phyloP scores from a whole-genome alignment of 768 basidiomycete genomes.

The Hydnum rufescens region DNA sequence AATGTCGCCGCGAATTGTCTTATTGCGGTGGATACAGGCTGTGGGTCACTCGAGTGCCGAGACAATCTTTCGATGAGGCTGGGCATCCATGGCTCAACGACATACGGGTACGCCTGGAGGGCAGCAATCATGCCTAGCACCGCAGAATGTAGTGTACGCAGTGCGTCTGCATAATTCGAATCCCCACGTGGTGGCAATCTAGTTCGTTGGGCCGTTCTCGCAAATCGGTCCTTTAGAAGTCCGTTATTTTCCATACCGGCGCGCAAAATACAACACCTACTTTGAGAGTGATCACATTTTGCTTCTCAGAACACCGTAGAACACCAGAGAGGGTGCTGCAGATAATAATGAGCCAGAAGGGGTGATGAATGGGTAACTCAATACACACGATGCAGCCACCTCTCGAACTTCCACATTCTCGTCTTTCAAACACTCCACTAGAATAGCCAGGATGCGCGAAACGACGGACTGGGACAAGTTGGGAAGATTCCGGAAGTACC shows the following conservation, averaged over 20 bases:
- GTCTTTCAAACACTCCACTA: slow-evolving; percentile 68
- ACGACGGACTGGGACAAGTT: slow-evolving; percentile 49
- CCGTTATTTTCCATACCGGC: background rate
- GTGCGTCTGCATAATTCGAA: slow-evolving; percentile 46
- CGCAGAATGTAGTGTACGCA: slow-evolving; percentile 58
- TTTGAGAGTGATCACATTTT: slow-evolving; percentile 69
- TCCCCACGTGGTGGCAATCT: slow-evolving; percentile 50
- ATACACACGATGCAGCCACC: slow-evolving; percentile 50
- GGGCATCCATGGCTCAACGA: slow-evolving; percentile 26
- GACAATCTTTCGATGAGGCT: slow-evolving; percentile 20
- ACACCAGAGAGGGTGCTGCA: slow-evolving; percentile 52
- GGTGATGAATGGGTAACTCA: background rate
- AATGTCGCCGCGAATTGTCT: slow-evolving; percentile 62
- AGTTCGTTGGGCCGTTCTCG: slow-evolving; percentile 35
- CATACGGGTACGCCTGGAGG: slow-evolving; percentile 38
- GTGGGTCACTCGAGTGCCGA: slow-evolving; percentile 16
- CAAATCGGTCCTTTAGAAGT: slow-evolving; percentile 51
- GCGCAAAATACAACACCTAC: slow-evolving; percentile 20
- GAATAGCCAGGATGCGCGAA: slow-evolving; percentile 56
- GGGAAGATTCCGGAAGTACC: slow-evolving; percentile 79
- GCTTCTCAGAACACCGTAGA: slow-evolving; percentile 74
- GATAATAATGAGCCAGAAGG: background rate
- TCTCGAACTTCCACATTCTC: slow-evolving; percentile 87
- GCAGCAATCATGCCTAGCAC: slow-evolving; percentile 30
- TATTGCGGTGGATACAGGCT: slow-evolving; percentile 66